Evolutionary conservation across 1,284 basidiomycete species (phyloP).

Genomic region (Phenoliferia sp.): DNA sequence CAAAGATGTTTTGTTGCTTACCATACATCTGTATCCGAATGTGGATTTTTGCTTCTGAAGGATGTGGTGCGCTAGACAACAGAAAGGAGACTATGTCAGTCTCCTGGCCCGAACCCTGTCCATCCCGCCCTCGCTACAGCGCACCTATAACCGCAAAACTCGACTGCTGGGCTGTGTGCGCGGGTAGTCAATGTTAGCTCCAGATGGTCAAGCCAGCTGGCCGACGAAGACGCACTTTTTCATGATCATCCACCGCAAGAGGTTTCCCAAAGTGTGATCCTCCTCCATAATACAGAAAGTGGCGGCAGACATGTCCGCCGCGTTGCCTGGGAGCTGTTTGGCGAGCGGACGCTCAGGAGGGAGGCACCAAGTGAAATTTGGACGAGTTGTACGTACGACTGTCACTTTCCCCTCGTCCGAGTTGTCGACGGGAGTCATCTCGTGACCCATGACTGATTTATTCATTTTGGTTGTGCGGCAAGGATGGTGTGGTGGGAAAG

Average conservation of each 20-base stretch:
- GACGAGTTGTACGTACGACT: background rate
- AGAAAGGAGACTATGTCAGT: background rate
- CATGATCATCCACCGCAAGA: constrained; percentile 96
- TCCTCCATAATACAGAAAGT: constrained; percentile 91
- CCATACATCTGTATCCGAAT: constrained; percentile 98
- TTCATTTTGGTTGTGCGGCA: background rate
- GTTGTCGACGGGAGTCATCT: background rate
- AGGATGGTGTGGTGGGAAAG: too few species aligned
- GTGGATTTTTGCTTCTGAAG: constrained; percentile 93
- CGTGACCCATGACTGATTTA: background rate
- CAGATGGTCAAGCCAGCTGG: background rate
- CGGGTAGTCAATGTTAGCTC: background rate
- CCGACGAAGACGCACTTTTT: constrained; percentile 65
- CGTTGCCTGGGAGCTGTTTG: constrained; percentile 58
- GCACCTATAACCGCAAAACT: constrained; percentile 96
- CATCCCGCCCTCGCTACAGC: constrained; percentile 20
- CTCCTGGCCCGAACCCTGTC: background rate
- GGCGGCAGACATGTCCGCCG: constrained; percentile 77
- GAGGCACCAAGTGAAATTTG: background rate
- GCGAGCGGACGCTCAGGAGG: background rate
- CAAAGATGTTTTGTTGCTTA: constrained; percentile 46
- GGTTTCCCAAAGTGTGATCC: constrained; percentile 92
- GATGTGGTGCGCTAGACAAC: constrained; percentile 72
- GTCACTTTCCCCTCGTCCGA: background rate
- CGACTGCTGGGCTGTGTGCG: constrained; percentile 89